Conservation (phyloP, 176 grass and related monocot genomes). For the Calamus simplicifolius region DNA sequence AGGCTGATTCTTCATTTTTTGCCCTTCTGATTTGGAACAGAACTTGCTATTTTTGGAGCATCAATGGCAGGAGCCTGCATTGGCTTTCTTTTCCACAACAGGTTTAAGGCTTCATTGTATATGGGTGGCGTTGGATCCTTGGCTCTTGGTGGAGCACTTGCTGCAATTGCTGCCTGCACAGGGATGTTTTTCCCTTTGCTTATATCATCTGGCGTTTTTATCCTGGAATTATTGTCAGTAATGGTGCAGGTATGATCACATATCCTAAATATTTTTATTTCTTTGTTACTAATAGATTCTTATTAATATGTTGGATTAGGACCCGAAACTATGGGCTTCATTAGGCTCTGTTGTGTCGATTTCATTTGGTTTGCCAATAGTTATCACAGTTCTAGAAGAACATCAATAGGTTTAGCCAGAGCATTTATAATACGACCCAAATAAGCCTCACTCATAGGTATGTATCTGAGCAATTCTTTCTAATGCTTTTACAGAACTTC, state of each 20-base stretch:
- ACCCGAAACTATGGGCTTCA: too few relatives aligned
- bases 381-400: too few relatives aligned
- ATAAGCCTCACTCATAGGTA: conserved; percentile 1
- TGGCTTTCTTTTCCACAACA: conserved; percentile 88
- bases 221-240: conserved; percentile 52
- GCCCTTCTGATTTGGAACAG: conserved; percentile 29
- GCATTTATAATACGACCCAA: conserved; percentile 4
- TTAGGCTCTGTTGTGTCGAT: too few relatives aligned
- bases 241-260: conserved; percentile 55
- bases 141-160: conserved; percentile 77
- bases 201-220: conserved; percentile 48
- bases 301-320: background rate
- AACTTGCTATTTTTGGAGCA: conserved; percentile 82
- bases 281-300: background rate
- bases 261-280: conserved; percentile 1
- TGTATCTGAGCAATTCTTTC: background rate
- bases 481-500: conserved; percentile 1
- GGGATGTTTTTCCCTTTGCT: conserved; percentile 94
- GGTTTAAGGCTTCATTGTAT: conserved; percentile 68
- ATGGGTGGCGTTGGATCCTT: conserved; percentile 77
- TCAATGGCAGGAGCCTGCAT: conserved; percentile 84
- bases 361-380: too few relatives aligned
- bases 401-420: conserved; percentile 1
- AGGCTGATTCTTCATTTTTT: background rate
- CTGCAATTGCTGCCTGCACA: conserved; percentile 68